Evolutionary conservation across 2,329 filamentous ascomycete genomes (phyloP), one percentile per base, ranked within the genome.

Genomic region (Fusarium oligoseptatum): DNA sequence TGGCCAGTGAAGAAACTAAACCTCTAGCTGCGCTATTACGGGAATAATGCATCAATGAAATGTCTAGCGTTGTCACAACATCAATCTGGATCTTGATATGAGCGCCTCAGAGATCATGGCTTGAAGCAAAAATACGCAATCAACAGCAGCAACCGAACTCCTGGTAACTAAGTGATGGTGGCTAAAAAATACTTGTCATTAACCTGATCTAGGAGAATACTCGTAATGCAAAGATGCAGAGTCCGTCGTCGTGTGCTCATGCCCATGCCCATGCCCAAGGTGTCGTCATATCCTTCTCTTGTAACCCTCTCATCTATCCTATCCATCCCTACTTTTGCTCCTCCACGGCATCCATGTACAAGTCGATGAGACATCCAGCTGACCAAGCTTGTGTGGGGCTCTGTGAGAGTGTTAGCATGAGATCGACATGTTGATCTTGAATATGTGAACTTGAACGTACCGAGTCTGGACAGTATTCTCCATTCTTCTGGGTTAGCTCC

Each of bases 331-430:
- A 56, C 32, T 76, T 81, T 76, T 88, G 86, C 76, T 87, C 87
- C 74, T 89, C 88, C 29, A 89, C 88, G 20, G 95, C 96, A 82
- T 99, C 97, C 87, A 98, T 95, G 85, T 98, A 99, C 74, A 99
- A 84, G 85, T 99, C 97, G 79, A 99, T 94, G 80, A 99, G 87
- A 82, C 97, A 98, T 24, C 94, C 93, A 34, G 97, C 94, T 63
- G 95, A 98, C 97, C 97, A 99, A 63, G 97, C 93, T 83, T 99
- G 97, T 1, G 97, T 98, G 29, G 97, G 97, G 63, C 93, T 97
- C 92, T 97, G 81, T 65, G 15, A 4, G 27, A 55, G 15, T 32
- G 63, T 69, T 70, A 74, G 75, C 76, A 55, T 39, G 43, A 69
- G 41, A 76, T 20, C n/a, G 7, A 22, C 9, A 32, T 43, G 11